phyloP scores from a whole-genome alignment of 1,284 basidiomycete species.

The Neonothopanus nambi region DNA sequence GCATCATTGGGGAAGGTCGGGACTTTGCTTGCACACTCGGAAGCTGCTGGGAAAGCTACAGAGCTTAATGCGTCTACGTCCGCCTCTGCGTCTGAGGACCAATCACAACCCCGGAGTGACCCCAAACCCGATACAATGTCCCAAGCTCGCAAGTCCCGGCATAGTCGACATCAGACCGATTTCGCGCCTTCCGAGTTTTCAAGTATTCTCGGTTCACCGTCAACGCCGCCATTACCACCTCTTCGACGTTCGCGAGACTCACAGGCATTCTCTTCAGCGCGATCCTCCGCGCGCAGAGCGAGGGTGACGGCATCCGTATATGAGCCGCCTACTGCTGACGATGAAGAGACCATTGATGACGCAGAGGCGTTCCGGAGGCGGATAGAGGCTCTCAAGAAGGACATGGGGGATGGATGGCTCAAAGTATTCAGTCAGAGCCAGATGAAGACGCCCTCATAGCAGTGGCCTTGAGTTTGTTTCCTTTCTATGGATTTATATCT shows the following conservation, averaged over 20 bases:
- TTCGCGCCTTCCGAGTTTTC: constrained; percentile 26
- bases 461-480: not conserved
- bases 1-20: constrained; percentile 5
- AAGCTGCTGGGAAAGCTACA: not conserved
- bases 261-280: constrained; percentile 31
- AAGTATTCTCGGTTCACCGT: not conserved
- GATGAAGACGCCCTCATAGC: constrained; percentile 24
- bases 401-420: constrained; percentile 87
- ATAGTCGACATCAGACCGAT: constrained; percentile 53
- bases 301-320: constrained; percentile 61
- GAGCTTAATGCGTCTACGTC: not conserved
- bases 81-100: not conserved
- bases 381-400: constrained; percentile 79
- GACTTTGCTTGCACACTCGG: constrained; percentile 2
- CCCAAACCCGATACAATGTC: not conserved
- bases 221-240: constrained; percentile 1
- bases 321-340: constrained; percentile 46
- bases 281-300: constrained; percentile 46
- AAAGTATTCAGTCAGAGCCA: constrained; percentile 75
- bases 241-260: constrained; percentile 22
- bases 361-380: constrained; percentile 72
- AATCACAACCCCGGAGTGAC: not conserved
- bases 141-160: constrained; percentile 30
- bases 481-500: no score
- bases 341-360: constrained; percentile 38